Conservation (phyloP, 805 yeast species). For the Zygotorulaspora florentina region DNA sequence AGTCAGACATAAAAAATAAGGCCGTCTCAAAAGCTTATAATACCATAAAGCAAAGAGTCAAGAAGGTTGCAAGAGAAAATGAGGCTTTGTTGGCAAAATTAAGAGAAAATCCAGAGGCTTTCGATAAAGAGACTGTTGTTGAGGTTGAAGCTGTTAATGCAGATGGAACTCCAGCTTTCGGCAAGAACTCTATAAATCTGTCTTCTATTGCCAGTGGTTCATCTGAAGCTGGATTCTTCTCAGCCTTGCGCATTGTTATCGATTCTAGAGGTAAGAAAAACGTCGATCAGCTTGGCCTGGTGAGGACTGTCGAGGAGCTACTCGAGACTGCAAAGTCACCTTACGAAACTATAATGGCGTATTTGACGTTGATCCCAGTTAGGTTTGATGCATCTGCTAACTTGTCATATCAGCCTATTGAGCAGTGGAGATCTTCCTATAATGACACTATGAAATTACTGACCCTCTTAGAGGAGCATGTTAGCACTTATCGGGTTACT, state of each 20-base stretch:
- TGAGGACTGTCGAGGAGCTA: conserved; percentile 62
- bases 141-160: conserved; percentile 30
- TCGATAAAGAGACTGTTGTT: conserved; percentile 48
- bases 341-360: conserved; percentile 74
- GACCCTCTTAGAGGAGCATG: conserved; percentile 61
- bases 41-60: conserved; percentile 81
- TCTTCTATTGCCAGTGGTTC: conserved; percentile 34
- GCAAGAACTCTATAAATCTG: conserved; percentile 28
- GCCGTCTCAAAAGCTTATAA: conserved; percentile 87
- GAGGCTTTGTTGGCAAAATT: conserved; percentile 54
- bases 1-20: conserved; percentile 68
- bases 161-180: conserved; percentile 34
- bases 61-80: conserved; percentile 70
- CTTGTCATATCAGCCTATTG: conserved; percentile 68
- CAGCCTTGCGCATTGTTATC: conserved; percentile 64
- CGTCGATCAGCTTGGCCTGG: conserved; percentile 77
- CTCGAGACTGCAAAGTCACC: conserved; percentile 48
- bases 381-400: conserved; percentile 76
- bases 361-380: conserved; percentile 77
- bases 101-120: conserved; percentile 68
- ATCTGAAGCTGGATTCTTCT: conserved; percentile 53
- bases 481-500: conserved; percentile 56
- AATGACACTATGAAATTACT: conserved; percentile 60
- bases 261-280: conserved; percentile 96
- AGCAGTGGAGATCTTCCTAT: conserved; percentile 72